Base-by-base conservation (phyloP, 2,329 filamentous ascomycete species). In the Penicillium sp. region DNA sequence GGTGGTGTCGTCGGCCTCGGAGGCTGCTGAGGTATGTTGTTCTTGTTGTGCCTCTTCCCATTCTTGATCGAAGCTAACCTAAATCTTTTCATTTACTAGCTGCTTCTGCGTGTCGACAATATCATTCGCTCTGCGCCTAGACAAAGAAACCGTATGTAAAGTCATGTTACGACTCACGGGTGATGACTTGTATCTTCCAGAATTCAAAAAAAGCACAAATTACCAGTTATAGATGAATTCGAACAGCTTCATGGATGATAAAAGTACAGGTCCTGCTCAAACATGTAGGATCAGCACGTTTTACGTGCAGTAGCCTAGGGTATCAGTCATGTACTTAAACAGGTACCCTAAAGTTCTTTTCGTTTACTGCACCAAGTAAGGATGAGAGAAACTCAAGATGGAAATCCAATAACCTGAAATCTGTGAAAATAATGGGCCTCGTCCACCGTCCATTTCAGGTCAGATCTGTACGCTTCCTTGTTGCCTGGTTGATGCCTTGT, bases 1-100 rank as follows among this genome's bases (percentile, higher is more conserved):
- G n/a, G 95, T 99, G 54, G 95, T 99, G 51, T 96, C 90, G 53
- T 96, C 92, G 60, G 95, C 95, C 23, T 96, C 92, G 57, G 95
- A 99, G 79, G 95, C 95, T 62, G 93, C 95, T 64, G 95, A 99
- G 85, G 92, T 96, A 82, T 81, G 87, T 60, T 19, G 31, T 47
- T 21, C 33, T 8, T n/a, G 11, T 37, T 31, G 11, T 29, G 46
- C 42, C 23, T 31, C 13, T 4, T 47, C 19, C 5, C 9, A 44
- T 6, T 33, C 9, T 31, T 39, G 35, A 39, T 7, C 8, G 19
- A 19, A 7, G n/a, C 27, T 49, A 27, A 55, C 68, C 68, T 62
- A 68, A 7, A 25, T 50, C 1, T 43, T n/a, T 44, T 58, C 9
- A 8, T 13, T 7, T 49, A 55, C 4, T 54, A 93, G 90, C 82